Evolutionary conservation across 169 alveolate species (phyloP), one percentile per base, ranked within the genome.

Genomic region (Plasmodium ovale): DNA sequence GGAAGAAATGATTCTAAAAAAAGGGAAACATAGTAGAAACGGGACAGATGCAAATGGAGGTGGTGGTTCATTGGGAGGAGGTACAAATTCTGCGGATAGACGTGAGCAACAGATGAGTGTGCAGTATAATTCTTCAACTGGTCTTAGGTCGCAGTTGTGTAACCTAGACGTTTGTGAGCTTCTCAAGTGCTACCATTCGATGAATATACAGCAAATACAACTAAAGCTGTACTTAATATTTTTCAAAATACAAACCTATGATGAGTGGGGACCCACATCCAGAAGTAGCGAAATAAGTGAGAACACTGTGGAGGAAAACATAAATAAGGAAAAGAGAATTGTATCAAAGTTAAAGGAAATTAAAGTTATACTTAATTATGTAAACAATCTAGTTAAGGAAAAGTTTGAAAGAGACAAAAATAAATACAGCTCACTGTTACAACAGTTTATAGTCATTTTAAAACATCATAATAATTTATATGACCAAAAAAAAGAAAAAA

Each of bases 381-480:
- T 74, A 10, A 49, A 74, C 54, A 14, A 60, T 74, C 16, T 74
- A 65, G 35, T 74, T 7, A 74, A 60, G n/a, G 67, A 42, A 1
- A 35, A 42, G 0, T 42, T 37, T 74, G 37, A 25, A 53, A 74
- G 60, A 14, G 60, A 74, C 14, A 29, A 27, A 60, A 33, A 58
- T 12, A 74, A 74, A 35, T 74, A 60, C 35, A 65, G 60, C 21
- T 59, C 53, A 12, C 23, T 74, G 12, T 25, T 74, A 3, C 88
- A 74, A n/a, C 88, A 74, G 51, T 74, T 74, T 74, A 35, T 65
- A 2, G 68, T 74, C 1, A 74, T 74, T n/a, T 35, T 74, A 10
- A 74, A 74, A 49, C 88, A 74, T 65, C 74, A 74, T 60, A 74
- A 74, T 23, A 59, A 74, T 44, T 33, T 74, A 51, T 74, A 74